Percentiles rank a stretch among this genome's conserved stretches.
These are phyloP conservation scores for Aureobasidium mangrovei DNA, from an alignment of 2,329 filamentous ascomycete species.

Conservation along the genomic window DNA sequence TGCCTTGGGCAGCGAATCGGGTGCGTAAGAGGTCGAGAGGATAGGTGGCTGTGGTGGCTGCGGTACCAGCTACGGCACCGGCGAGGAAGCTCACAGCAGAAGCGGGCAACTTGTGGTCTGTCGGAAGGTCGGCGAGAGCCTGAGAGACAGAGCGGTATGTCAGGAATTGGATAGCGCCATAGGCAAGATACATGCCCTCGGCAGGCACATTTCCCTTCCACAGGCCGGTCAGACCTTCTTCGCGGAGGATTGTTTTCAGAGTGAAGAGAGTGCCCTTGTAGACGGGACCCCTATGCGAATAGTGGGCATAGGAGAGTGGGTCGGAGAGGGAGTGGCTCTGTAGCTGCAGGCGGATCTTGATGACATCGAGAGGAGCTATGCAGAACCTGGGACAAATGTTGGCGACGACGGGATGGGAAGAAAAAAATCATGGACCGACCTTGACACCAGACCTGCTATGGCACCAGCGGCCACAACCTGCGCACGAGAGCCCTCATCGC, in stretches of 20 bases:
- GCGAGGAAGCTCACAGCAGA: constrained; percentile 72
- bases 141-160: constrained; percentile 70
- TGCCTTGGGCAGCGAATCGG: constrained; percentile 91
- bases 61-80: constrained; percentile 72
- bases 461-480: constrained; percentile 60
- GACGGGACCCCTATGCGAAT: constrained; percentile 29
- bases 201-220: constrained; percentile 99
- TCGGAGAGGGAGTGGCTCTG: constrained; percentile 79
- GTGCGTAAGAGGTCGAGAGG: constrained; percentile 89
- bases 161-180: constrained; percentile 83
- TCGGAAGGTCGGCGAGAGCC: constrained; percentile 48
- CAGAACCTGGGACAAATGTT: constrained; percentile 56
- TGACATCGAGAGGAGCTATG: constrained; percentile 88
- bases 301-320: constrained; percentile 49
- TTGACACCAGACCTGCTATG: constrained; percentile 75
- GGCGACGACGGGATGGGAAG: background rate
- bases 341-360: constrained; percentile 95
- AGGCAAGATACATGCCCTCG: constrained; percentile 87
- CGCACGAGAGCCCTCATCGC: constrained; percentile 61
- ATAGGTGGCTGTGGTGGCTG: constrained; percentile 78
- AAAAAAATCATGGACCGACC: constrained; percentile 39
- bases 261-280: constrained; percentile 74
- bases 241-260: constrained; percentile 55
- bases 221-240: constrained; percentile 75
- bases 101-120: constrained; percentile 46